Evolutionary conservation across 345 rosid genomes (phyloP), one percentile per base, ranked within the genome.

Genomic region (Camelina hispida): DNA sequence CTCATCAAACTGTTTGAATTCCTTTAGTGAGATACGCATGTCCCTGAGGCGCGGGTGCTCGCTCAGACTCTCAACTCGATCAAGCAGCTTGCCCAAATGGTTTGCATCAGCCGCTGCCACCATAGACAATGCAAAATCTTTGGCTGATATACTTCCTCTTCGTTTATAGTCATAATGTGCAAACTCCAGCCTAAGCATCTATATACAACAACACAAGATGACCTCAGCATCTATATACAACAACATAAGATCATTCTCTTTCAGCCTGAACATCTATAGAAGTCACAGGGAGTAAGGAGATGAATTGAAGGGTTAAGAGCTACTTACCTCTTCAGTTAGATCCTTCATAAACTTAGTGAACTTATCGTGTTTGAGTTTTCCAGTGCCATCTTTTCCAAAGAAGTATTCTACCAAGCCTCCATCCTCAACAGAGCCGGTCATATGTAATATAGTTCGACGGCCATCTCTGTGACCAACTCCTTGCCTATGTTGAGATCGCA

Each of bases 71-170:
- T 92, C 91, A 65, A 85, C 99, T 72, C 85, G 87, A 81, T 84
- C 83, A 68, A 92, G 90, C 79, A 95, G 83, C 78, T 57, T 75
- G 71, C 83, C 57, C 74, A 92, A 70, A 81, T 89, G 88, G 51
- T 84, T 80, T 83, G 92, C 82, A 79, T 92, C 94, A 68, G 99
- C 99, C 47, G 99, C 85, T 80, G 99, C 97, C 75, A 95, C 98
- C 87, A 95, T 82, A 22, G 96, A 90, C 71, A 95, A 69, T 5
- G 98, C 98, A 74, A 95, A 95, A 87, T 95, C 99, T 79, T 87
- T 83, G 15, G 90, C 98, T 32, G 96, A 87, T 76, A 92, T 89
- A 55, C 85, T 85, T 71, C 86, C 88, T 65, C 79, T 84, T 65
- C 53, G 69, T 77, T 88, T 85, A 72, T 86, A 95, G 78, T 95